Base-by-base conservation (phyloP, 495 filamentous ascomycete genomes). In the Tetracladium marchalianum region DNA sequence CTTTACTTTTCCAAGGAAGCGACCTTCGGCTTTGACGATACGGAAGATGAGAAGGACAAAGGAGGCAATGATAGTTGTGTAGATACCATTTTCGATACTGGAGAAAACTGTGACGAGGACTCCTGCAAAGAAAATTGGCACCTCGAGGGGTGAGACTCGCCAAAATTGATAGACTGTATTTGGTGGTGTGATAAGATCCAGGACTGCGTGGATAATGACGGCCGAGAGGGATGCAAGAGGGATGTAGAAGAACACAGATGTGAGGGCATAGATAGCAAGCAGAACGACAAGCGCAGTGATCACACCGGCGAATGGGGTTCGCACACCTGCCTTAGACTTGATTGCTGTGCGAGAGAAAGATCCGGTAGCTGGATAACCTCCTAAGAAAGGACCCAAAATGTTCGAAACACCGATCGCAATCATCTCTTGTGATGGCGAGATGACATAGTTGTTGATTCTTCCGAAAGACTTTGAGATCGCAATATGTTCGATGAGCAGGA, bases 401-500 rank as follows among this genome's bases (percentile, higher is more conserved):
- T 98, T 98, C 15, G 81, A 84, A 8, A 97, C 74, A 39, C 92
- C 92, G 57, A 98, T 97, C 18, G 85, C 93, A 18, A 98, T 84
- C 67, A 98, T 78, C 57, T 98, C 92, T 60, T 98, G 92, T 0
- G 90, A 96, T 2, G 92, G 93, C 51, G 97, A 79, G 63, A 98
- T 96, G n/a, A 80, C 86, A 65, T 98, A 98, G 67, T 96, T 96
- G 69, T 96, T 96, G 53, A 98, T 75, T 36, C 92, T 77, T 5
- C 92, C 92, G 49, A 98, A 98, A 0, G 92, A 97, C 65, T 98
- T 98, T 31, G 90, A 87, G 50, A 98, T 98, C n/a, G 93, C 84
- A 53, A 92, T 90, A 60, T 93, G 87, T 63, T 98, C 92, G 54
- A 98, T 96, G 38, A 98, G 69, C 36, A 97, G 70, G 7, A 98